Base-by-base conservation (phyloP, 2,329 filamentous ascomycete genomes). In the Tothia fuscella region DNA sequence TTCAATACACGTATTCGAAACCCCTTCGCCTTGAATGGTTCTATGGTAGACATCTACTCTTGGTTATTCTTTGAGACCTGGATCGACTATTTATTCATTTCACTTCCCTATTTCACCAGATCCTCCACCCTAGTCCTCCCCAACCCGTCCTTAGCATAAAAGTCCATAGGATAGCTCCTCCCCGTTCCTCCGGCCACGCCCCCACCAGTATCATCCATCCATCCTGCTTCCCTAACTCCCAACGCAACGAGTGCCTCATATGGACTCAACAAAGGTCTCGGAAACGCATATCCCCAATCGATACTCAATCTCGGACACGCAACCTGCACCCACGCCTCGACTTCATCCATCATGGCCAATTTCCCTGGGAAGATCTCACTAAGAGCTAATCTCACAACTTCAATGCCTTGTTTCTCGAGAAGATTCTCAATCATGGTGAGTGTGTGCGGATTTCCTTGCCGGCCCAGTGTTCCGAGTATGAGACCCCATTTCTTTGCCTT, bases 251-350 rank as follows among this genome's bases (percentile, higher is more conserved):
- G 71, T 5, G 91, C 91, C 65, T 98, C 91, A 52, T 98, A 95
- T 2, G 91, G 89, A 40, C 89, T 96, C 56, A 98, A 62, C 45
- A 98, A 59, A 36, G 91, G 91, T 35, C 84, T 67, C 1, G 86
- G 76, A 56, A 98, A 98, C 1, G 91, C 91, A 64, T 96, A 96
- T 0, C 91, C 91, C 91, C 91, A 98, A 63, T 98, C 91, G 51
- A 98, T 98, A 60, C 89, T 96, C 57, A 98, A 57, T 38, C 91
- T 69, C n/a, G 91, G 91, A 62, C 91, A 98, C 4, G 91, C 91
- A 38, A 98, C 87, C 63, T 98, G 91, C 29, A 98, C 89, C 91
- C 91, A 98, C 53, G 87, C 93, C 56, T 95, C 89, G 2, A 98
- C 84, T 13, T 66, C 46, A 2, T 16, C 64, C 86, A 98, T 95